phyloP scores from a whole-genome alignment of 768 basidiomycete species.

The Russula abietina region DNA sequence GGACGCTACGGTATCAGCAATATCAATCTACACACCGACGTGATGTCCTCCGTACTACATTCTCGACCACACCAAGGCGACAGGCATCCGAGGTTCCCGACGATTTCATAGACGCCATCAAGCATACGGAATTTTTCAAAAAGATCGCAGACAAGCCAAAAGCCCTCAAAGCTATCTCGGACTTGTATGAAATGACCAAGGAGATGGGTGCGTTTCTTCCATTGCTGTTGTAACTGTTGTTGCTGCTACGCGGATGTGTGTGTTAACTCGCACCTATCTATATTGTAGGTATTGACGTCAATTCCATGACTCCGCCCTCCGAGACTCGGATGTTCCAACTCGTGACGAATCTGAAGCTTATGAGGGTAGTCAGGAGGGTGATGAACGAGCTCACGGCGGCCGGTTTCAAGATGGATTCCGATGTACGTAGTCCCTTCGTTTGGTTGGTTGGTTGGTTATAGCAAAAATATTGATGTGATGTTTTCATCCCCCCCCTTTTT shows the following conservation, averaged over 20 bases:
- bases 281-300: slow-evolving; percentile 43
- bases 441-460: neutral
- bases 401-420: slow-evolving; percentile 51
- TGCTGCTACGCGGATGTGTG: neutral
- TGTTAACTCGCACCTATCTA: neutral
- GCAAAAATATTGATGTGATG: neutral
- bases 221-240: too few species aligned
- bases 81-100: slow-evolving; percentile 33
- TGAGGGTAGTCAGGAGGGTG: slow-evolving; percentile 41
- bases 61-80: slow-evolving; percentile 31
- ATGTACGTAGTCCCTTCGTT: slow-evolving; percentile 37
- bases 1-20: neutral
- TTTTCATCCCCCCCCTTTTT: neutral
- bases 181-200: slow-evolving; percentile 42
- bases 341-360: slow-evolving; percentile 47
- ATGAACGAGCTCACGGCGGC: slow-evolving; percentile 49
- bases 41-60: slow-evolving; percentile 6
- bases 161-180: slow-evolving; percentile 44
- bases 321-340: slow-evolving; percentile 51
- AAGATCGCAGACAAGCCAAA: slow-evolving; percentile 47
- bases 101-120: slow-evolving; percentile 38
- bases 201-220: slow-evolving; percentile 39
- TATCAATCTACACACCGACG: neutral
- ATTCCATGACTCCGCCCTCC: slow-evolving; percentile 41
- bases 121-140: slow-evolving; percentile 40